Evolutionary conservation across 2,329 filamentous ascomycete species (phyloP).

Genomic region (Alternaria gansuensis): DNA sequence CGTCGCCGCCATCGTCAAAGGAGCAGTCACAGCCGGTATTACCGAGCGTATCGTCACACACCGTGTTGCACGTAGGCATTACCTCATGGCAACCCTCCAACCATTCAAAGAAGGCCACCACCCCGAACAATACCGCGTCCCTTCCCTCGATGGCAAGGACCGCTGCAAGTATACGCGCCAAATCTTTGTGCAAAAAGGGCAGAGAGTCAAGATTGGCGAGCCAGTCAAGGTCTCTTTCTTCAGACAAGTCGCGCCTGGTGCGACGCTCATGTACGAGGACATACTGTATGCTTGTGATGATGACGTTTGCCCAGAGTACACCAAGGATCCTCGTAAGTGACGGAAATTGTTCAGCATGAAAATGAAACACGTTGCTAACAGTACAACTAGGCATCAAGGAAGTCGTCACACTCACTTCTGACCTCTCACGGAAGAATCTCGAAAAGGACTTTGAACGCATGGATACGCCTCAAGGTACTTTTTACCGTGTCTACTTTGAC

Average conservation of each 20-base stretch:
- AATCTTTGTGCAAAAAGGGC: conserved; percentile 98
- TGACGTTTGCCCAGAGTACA: conserved; percentile 97
- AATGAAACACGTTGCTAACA: not conserved
- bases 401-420: conserved; percentile 95
- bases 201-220: conserved; percentile 98
- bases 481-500: conserved; percentile 73
- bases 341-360: not conserved
- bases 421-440: conserved; percentile 95
- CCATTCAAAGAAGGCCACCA: conserved; percentile 99
- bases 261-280: conserved; percentile 99
- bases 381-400: conserved; percentile 88
- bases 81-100: conserved; percentile 98
- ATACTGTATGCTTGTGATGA: conserved; percentile 97
- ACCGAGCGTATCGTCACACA: conserved; percentile 96
- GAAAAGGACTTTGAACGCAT: conserved; percentile 99
- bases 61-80: conserved; percentile 95
- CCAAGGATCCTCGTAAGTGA: conserved; percentile 95
- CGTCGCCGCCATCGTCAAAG: conserved; percentile 97
- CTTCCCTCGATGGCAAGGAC: conserved; percentile 94
- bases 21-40: conserved; percentile 96
- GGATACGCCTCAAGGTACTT: conserved; percentile 91
- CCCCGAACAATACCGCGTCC: conserved; percentile 96
- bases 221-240: conserved; percentile 99
- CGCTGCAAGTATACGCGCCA: conserved; percentile 98
- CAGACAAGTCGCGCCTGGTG: conserved; percentile 94